A percentile compares a stretch with the other conserved stretches of the same genome.
Conservation (phyloP, 1,139 yeast genomes). For the Blastobotrys buckinghamii region DNA sequence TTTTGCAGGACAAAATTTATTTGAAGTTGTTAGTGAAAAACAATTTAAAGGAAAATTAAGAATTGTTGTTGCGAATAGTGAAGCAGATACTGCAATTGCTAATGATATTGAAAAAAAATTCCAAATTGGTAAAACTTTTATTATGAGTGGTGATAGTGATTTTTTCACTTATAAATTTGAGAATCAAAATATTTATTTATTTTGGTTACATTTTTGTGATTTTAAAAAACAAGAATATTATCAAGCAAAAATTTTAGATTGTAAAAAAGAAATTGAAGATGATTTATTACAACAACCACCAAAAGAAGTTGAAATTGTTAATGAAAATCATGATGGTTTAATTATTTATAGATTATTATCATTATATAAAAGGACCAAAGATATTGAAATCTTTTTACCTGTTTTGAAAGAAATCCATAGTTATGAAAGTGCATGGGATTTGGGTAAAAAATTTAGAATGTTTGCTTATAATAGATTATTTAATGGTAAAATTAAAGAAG, state of each 20-base stretch:
- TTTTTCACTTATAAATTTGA: constrained; percentile 14
- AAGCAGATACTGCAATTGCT: constrained; percentile 19
- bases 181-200: not conserved
- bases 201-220: constrained; percentile 6
- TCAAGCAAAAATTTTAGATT: not conserved
- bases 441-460: constrained; percentile 10
- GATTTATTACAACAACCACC: not conserved
- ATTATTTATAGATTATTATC: constrained; percentile 15
- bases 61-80: constrained; percentile 13
- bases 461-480: constrained; percentile 12
- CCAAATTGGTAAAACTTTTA: not conserved
- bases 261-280: not conserved
- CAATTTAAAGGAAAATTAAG: not conserved
- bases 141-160: constrained; percentile 17
- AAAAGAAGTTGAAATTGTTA: not conserved
- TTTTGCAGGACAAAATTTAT: constrained; percentile 9
- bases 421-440: constrained; percentile 11
- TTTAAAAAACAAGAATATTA: not conserved
- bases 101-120: not conserved
- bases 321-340: not conserved
- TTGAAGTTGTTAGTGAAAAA: constrained; percentile 6
- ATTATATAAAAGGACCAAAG: constrained; percentile 8
- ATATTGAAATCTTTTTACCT: constrained; percentile 9
- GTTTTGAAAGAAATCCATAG: constrained; percentile 6
- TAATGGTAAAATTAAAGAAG: not conserved